A percentile compares a stretch with the other conserved stretches of the same genome.
These are phyloP conservation scores for Polyplosphaeria fusca DNA, from an alignment of 495 filamentous ascomycete species.

Conservation along the genomic window DNA sequence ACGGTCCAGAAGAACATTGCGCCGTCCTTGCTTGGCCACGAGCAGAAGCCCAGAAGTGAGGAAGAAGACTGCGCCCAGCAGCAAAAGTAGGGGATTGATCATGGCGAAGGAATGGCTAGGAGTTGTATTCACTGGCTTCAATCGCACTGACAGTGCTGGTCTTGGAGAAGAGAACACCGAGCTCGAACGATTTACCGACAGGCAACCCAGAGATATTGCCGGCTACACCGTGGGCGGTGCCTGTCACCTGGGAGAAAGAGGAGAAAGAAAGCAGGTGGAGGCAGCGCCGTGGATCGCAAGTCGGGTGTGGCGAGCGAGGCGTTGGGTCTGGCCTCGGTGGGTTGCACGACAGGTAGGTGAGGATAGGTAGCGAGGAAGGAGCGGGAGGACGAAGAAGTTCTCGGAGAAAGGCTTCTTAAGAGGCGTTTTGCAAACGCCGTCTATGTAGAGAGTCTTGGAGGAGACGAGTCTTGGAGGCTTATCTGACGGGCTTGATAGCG, in stretches of 20 bases:
- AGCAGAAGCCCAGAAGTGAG: constrained; percentile 12
- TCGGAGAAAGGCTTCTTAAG: too few species aligned
- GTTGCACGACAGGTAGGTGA: constrained; percentile 18
- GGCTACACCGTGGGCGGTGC: neutral
- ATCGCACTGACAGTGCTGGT: too few species aligned
- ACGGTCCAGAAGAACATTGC: constrained; percentile 33
- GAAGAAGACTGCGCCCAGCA: constrained; percentile 29
- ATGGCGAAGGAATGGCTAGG: neutral
- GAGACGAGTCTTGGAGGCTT: too few species aligned
- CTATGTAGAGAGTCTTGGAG: too few species aligned
- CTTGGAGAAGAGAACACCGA: too few species aligned
- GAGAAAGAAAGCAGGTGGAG: neutral
- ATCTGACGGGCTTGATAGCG: too few species aligned
- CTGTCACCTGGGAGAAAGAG: neutral
- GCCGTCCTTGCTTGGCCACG: constrained; percentile 25
- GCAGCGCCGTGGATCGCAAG: neutral
- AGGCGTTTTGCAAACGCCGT: too few species aligned
- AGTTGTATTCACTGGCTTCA: too few species aligned
- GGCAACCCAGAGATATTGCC: too few species aligned
- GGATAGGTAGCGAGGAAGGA: constrained; percentile 23
- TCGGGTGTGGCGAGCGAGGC: constrained; percentile 7
- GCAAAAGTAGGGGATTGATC: constrained; percentile 12
- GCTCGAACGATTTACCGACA: neutral
- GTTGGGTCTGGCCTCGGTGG: constrained; percentile 10
- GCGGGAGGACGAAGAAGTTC: too few species aligned